Evolutionary conservation across 192 early-diverging fungal species (phyloP).

Genomic region (Linnemannia hyalina): DNA sequence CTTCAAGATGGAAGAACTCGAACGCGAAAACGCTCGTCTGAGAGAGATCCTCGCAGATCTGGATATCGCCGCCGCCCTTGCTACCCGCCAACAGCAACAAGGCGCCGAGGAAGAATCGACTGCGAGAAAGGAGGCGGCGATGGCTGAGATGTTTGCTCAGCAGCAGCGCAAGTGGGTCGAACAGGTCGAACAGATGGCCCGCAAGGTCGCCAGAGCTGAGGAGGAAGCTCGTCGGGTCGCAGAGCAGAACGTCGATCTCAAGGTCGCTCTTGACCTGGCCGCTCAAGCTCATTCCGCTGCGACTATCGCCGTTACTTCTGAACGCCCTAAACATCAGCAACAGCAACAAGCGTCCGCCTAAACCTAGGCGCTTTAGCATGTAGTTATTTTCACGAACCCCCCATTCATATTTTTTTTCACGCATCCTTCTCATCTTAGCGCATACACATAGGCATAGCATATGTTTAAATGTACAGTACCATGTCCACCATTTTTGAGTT

Average conservation of each 20-base stretch:
- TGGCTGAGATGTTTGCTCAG: conserved; percentile 22
- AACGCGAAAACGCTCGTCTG: conserved; percentile 20
- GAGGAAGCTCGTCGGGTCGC: conserved; percentile 16
- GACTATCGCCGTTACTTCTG: neutral
- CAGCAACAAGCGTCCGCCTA: neutral
- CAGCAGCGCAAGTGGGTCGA: conserved; percentile 46
- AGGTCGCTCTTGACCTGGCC: conserved; percentile 26
- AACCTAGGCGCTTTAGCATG: neutral
- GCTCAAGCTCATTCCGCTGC: neutral
- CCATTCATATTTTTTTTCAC: neutral
- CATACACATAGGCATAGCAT: neutral
- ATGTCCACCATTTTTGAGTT: neutral
- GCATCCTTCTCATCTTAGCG: neutral
- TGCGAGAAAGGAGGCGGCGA: neutral
- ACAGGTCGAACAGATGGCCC: conserved; percentile 32
- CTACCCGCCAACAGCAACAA: neutral
- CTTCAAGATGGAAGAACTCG: conserved; percentile 35
- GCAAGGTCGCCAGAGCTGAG: conserved; percentile 21
- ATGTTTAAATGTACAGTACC: neutral
- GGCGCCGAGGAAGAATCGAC: neutral
- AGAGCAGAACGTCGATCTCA: conserved; percentile 33
- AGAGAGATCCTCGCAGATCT: conserved; percentile 8
- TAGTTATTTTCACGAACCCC: neutral
- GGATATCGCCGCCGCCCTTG: conserved; percentile 18
- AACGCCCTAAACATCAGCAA: neutral